Evolutionary conservation across 1,284 basidiomycete genomes (phyloP).

Genomic region (Schizophyllum commune): DNA sequence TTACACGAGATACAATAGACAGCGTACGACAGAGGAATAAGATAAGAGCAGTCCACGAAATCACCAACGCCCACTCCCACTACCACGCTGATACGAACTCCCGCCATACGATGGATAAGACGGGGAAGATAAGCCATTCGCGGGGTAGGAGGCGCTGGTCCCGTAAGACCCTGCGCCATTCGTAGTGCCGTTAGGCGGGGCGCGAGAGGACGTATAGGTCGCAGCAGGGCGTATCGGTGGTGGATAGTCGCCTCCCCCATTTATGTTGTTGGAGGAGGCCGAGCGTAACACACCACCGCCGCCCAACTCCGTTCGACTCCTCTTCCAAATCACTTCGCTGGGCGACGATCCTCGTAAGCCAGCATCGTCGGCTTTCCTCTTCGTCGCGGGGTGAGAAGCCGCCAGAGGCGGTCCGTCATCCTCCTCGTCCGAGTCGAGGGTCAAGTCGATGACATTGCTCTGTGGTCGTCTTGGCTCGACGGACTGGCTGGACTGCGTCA

Average conservation of each 20-base stretch:
- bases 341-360: constrained; percentile 34
- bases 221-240: neutral
- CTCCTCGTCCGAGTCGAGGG: constrained; percentile 69
- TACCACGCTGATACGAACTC: neutral
- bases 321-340: constrained; percentile 67
- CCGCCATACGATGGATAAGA: neutral
- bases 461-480: constrained; percentile 13
- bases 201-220: neutral
- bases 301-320: constrained; percentile 42
- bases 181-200: neutral
- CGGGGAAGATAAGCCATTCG: neutral
- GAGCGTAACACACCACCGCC: neutral
- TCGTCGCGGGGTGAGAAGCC: constrained; percentile 28
- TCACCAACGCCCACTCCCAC: neutral
- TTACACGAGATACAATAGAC: constrained; percentile 10
- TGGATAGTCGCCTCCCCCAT: neutral
- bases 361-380: constrained; percentile 50
- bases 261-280: constrained; percentile 8
- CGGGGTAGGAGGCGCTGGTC: neutral
- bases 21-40: constrained; percentile 2
- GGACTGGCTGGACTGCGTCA: constrained; percentile 24
- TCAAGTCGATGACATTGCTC: constrained; percentile 67
- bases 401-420: constrained; percentile 23
- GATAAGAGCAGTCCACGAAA: constrained; percentile 33
- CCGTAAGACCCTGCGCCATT: neutral